Evolutionary conservation across 2,329 filamentous ascomycete genomes (phyloP).

Genomic region (Xylariaceae sp.): DNA sequence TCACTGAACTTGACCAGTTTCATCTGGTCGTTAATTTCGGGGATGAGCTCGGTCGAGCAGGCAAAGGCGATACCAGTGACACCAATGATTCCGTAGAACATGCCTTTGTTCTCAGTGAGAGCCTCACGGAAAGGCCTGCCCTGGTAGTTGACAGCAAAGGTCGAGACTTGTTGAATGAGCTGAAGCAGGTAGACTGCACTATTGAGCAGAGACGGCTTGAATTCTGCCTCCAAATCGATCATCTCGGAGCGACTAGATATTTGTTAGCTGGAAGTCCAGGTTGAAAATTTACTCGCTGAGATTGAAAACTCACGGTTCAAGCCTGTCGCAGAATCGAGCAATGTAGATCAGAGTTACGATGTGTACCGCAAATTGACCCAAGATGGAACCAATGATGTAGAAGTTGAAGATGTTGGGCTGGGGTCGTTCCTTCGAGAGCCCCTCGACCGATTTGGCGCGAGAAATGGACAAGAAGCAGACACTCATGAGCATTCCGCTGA

Average conservation of each 20-base stretch:
- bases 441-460: constrained; percentile 92
- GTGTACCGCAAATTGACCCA: constrained; percentile 95
- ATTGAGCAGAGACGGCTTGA: constrained; percentile 89
- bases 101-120: constrained; percentile 90
- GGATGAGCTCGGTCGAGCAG: constrained; percentile 91
- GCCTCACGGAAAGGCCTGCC: constrained; percentile 95
- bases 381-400: constrained; percentile 96
- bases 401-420: constrained; percentile 99
- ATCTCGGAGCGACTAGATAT: constrained; percentile 46
- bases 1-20: constrained; percentile 83
- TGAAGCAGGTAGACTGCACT: constrained; percentile 95
- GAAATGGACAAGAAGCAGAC: constrained; percentile 99
- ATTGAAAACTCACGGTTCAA: constrained; percentile 69
- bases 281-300: neutral
- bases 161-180: constrained; percentile 97
- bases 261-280: neutral
- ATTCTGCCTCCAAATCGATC: constrained; percentile 91
- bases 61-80: constrained; percentile 89
- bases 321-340: constrained; percentile 77
- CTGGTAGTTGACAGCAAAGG: constrained; percentile 99
- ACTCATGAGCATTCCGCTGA: constrained; percentile 99
- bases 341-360: constrained; percentile 93
- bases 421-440: constrained; percentile 90
- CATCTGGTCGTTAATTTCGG: constrained; percentile 90
- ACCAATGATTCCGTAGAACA: constrained; percentile 94